These are phyloP conservation scores for Tephrocybe sp. DNA, from an alignment of 768 basidiomycete species.

Conservation along the genomic window DNA sequence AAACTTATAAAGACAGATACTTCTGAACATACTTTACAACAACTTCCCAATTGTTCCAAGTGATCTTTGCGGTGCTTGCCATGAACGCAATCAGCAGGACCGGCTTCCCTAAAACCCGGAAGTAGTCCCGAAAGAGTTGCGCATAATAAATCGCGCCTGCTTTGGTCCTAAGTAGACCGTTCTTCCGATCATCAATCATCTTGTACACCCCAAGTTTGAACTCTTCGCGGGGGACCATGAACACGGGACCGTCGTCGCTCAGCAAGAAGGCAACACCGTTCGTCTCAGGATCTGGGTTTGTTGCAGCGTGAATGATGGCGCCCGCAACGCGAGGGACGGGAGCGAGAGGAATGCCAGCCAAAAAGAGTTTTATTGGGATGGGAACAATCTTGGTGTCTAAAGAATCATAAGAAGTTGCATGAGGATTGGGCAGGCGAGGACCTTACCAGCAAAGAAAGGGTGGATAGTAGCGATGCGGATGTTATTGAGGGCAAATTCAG, in stretches of 20 bases:
- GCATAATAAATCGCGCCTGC: slow-evolving; percentile 27
- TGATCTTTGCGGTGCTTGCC: slow-evolving; percentile 23
- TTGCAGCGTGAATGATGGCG: slow-evolving; percentile 52
- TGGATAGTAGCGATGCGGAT: slow-evolving; percentile 49
- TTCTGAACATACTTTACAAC: slow-evolving; percentile 12
- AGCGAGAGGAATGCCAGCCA: slow-evolving; percentile 50
- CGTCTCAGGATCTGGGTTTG: slow-evolving; percentile 41
- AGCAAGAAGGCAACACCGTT: slow-evolving; percentile 49
- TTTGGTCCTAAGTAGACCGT: slow-evolving; percentile 25
- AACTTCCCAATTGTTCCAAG: slow-evolving; percentile 27
- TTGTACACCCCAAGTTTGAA: slow-evolving; percentile 53
- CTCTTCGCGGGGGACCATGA: slow-evolving; percentile 44
- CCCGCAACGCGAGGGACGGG: slow-evolving; percentile 48
- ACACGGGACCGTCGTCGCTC: slow-evolving; percentile 50
- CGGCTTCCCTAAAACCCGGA: slow-evolving; percentile 28
- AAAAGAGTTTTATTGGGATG: slow-evolving; percentile 34
- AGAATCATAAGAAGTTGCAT: neutral
- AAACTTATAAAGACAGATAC: slow-evolving; percentile 11
- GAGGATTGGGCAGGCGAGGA: neutral
- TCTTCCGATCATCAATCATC: slow-evolving; percentile 46
- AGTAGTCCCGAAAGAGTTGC: slow-evolving; percentile 27
- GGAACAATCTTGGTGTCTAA: slow-evolving; percentile 50
- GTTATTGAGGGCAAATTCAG: slow-evolving; percentile 30
- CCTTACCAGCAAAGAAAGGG: slow-evolving; percentile 53
- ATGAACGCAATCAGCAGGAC: slow-evolving; percentile 21